Evolutionary conservation across 305 asterid species (phyloP), one percentile per base, ranked within the genome.

Genomic region (Stenogyne calaminthoides): DNA sequence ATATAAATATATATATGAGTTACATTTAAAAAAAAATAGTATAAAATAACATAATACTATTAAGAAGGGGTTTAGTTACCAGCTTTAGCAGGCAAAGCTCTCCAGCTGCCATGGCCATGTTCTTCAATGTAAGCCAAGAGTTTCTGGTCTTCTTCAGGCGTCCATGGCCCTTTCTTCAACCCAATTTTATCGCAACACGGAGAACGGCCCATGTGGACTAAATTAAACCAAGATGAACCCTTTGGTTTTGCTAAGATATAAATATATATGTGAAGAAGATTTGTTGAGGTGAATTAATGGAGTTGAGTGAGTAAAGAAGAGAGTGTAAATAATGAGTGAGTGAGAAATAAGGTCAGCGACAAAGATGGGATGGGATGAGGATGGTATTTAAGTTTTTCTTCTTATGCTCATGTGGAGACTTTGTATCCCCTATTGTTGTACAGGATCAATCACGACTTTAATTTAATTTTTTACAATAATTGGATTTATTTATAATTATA

Each of bases 101-200:
- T 91, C 98, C 98, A 93, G 87, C 98, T 91, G 14, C 97, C 98
- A 62, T 89, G 97, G 46, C 98, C 98, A 18, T 93, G 95, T 78
- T 89, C 93, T 75, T 93, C 92, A 2, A 93, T 85, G 67, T 89
- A 89, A 49, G 96, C 98, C 67, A 92, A 75, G 62, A 92, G 97
- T 19, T 92, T 90, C 77, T 92, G 95, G 59, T 92, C 98, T 77
- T 92, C 98, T 75, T 92, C 98, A 3, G 98, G 95, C 10, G 96
- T 92, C 98, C 98, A 92, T 1, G 98, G 98, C 14, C 98, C 98
- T 77, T 90, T 92, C 80, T 92, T 92, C 64, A 92, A 56, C 60
- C 98, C 98, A 9, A 86, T 74, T 76, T 90, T 93, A 44, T 90
- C 98, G 59, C 97, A 90, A 29, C 98, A 93, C 1, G 97, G 98